Base-by-base conservation (phyloP, 2,329 filamentous ascomycete species). In the Diplodia seriata region DNA sequence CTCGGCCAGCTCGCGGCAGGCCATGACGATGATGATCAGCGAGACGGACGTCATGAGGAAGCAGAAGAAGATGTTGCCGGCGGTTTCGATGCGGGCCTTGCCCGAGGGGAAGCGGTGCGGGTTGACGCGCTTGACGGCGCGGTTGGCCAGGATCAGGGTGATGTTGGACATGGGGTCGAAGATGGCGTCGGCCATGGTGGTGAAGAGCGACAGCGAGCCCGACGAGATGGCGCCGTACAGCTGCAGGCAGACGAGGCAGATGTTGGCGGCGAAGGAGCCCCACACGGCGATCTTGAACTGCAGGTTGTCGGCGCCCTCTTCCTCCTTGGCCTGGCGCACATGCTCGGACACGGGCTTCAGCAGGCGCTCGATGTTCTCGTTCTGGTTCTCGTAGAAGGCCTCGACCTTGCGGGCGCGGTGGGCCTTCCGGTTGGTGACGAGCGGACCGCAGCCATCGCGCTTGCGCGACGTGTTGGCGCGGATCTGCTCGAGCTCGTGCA, bases 21-120 rank as follows among this genome's bases (percentile, higher is more conserved):
- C 93, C 77, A 97, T 92, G 26, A 94, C 93, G 73, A 99, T 95
- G 67, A 99, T 88, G 75, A 98, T 93, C 71, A 96, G 85, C 0
- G 93, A 97, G 8, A 98, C 94, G 11, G 93, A 84, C 23, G 90
- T 93, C 95, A 99, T 98, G 73, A 99, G 84, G 79, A 97, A 97
- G 80, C 93, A 97, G 80, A 99, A 99, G 69, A 91, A 89, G 71
- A 98, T 97, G 76, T 98, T 99, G 64, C 95, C 95, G 0, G 94
- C 92, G 0, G 94, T 98, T 80, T 98, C 94, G 70, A 99, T 91
- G 36, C 95, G 90, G 5, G 94, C 93, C 78, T 97, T 97, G 71
- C 94, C 94, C 0, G 91, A 93, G 0, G 94, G 94, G 76, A 97
- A 99, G 56, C 91, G 90, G 63, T 89, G 87, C 1, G 91, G 87